Evolutionary conservation across 331 rosid species (phyloP).

Genomic region (Quercus tomentella): DNA sequence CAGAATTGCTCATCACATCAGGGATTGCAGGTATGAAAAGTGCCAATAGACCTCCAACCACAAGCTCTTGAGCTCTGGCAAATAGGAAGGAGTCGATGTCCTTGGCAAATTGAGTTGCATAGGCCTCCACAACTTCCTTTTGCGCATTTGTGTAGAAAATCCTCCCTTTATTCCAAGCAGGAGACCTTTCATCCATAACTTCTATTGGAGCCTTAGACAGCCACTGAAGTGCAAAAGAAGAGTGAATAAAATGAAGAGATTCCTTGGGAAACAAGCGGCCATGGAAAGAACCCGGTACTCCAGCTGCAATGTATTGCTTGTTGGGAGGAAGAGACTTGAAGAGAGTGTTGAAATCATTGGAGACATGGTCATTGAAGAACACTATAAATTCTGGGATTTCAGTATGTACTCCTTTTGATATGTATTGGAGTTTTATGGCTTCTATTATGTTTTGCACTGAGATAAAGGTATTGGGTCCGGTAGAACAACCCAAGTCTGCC

Average conservation of each 20-base stretch:
- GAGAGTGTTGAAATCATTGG: background rate
- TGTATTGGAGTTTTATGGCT: background rate
- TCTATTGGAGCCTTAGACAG: background rate
- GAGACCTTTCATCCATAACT: background rate
- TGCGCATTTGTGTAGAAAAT: background rate
- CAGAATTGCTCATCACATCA: background rate
- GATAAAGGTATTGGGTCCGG: constrained; percentile 16
- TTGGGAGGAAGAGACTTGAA: background rate
- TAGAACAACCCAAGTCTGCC: constrained; percentile 28
- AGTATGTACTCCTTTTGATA: background rate
- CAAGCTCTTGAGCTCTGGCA: background rate
- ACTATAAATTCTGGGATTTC: background rate
- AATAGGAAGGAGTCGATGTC: background rate
- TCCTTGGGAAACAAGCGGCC: background rate
- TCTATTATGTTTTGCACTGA: constrained; percentile 9
- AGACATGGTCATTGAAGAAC: background rate
- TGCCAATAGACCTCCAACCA: background rate
- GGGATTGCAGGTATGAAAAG: background rate
- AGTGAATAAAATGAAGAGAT: background rate
- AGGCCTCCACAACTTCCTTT: background rate
- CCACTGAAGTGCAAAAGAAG: background rate
- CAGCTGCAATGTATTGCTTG: background rate
- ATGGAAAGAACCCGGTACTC: background rate
- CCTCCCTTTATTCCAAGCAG: background rate
- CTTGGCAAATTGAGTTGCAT: background rate